Base-by-base conservation (phyloP, 352 stramenopile genomes). In the Phytophthora pistaciae region DNA sequence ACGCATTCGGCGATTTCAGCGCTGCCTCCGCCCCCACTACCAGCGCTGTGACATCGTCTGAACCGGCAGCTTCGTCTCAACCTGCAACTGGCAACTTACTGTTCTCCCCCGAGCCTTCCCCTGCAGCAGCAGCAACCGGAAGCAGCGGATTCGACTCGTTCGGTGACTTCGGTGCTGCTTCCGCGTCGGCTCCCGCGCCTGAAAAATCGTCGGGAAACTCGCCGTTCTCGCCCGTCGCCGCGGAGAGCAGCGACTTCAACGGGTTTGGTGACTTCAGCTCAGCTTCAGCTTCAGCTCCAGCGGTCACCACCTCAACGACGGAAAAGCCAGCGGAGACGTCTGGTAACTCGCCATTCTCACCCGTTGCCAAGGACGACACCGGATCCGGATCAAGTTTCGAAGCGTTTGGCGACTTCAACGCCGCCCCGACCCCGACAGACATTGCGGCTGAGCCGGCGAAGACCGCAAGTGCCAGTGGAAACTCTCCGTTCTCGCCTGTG, bases 241-340 rank as follows among this genome's bases (percentile, higher is more conserved):
- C 42, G 7, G 59, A 73, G 25, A 66, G 27, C 23, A 70, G 54
- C 33, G 54, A 64, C 60, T 66, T 76, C 1, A 53, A 65, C 56
- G 42, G 52, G 20, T 82, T 84, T 66, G 62, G 63, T 10, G 77
- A 69, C 20, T 79, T 82, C 42, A 78, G 56, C 46, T 36, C 66
- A n/a, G 33, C 68, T 65, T 31, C 66, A 29, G 33, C 68, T 65
- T 31, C 71, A 49, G 42, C 55, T 40, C 59, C 49, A 54, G 16
- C 29, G 20, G 36, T 65, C n/a, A 61, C 10, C 16, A 23, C 31
- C 25, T 44, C 57, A 38, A 36, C 38, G 49, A 20, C 60, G 13
- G 60, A 68, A 4, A 63, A 61, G 6, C 33, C 21, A 13, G 52
- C 20, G 3, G 63, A 65, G 27, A 3, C 46, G 65, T 68, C 49